These are phyloP conservation scores for Exophiala lecanii-corni DNA, from an alignment of 2,329 filamentous ascomycete species.

Conservation along the genomic window DNA sequence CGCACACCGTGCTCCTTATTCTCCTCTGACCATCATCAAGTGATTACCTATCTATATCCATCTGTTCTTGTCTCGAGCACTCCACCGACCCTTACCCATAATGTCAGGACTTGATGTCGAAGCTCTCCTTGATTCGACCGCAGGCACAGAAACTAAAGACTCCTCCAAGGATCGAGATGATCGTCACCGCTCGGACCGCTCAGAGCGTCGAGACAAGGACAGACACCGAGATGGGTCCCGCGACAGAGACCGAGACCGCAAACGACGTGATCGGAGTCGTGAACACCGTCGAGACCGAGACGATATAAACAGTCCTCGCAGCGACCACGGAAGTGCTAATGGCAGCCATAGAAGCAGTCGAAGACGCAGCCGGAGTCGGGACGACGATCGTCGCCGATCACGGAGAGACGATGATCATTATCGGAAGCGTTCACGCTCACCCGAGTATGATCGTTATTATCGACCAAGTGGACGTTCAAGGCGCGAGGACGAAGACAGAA, in stretches of 20 bases:
- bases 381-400: constrained; percentile 68
- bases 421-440: constrained; percentile 68
- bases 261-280: constrained; percentile 57
- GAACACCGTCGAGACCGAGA: constrained; percentile 49
- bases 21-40: constrained; percentile 23
- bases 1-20: constrained; percentile 17
- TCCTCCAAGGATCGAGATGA: constrained; percentile 46
- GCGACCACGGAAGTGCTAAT: constrained; percentile 67
- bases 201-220: constrained; percentile 53
- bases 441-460: constrained; percentile 56
- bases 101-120: constrained; percentile 79
- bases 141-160: constrained; percentile 43
- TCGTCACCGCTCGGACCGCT: constrained; percentile 52
- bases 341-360: constrained; percentile 68
- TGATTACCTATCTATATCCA: constrained; percentile 14
- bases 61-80: constrained; percentile 5
- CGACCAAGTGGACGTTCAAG: constrained; percentile 45
- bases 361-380: constrained; percentile 72
- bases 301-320: constrained; percentile 61
- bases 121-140: constrained; percentile 81
- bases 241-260: constrained; percentile 53
- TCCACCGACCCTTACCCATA: constrained; percentile 29
- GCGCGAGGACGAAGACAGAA: constrained; percentile 45
- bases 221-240: constrained; percentile 55
- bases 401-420: constrained; percentile 62